These are phyloP conservation scores for Chaetothyriales sp. DNA, from an alignment of 2,329 filamentous ascomycete species.

Conservation along the genomic window DNA sequence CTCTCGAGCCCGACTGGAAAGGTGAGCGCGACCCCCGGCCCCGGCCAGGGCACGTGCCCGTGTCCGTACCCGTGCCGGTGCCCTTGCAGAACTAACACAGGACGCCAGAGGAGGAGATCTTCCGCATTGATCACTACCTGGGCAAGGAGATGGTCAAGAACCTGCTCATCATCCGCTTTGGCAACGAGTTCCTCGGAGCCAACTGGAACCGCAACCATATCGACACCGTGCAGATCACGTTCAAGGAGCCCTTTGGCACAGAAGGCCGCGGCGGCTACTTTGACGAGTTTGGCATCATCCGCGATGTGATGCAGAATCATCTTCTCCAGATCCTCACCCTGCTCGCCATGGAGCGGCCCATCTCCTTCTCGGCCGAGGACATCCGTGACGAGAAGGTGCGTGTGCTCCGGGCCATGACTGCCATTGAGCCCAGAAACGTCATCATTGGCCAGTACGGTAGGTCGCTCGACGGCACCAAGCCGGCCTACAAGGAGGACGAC, in stretches of 20 bases:
- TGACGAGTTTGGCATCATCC: slow-evolving; percentile 97
- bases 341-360: slow-evolving; percentile 93
- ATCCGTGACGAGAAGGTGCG: slow-evolving; percentile 97
- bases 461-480: slow-evolving; percentile 90
- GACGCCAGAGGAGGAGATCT: slow-evolving; percentile 88
- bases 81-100: slow-evolving; percentile 43
- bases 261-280: slow-evolving; percentile 98
- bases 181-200: slow-evolving; percentile 95
- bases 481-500: slow-evolving; percentile 95
- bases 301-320: slow-evolving; percentile 99
- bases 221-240: slow-evolving; percentile 97
- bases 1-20: slow-evolving; percentile 23
- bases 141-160: slow-evolving; percentile 99
- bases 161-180: slow-evolving; percentile 92
- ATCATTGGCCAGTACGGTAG: slow-evolving; percentile 98
- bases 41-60: no score
- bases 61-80: no score
- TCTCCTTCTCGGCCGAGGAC: slow-evolving; percentile 95
- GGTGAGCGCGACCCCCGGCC: not conserved
- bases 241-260: slow-evolving; percentile 98
- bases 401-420: slow-evolving; percentile 80
- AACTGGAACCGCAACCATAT: slow-evolving; percentile 99
- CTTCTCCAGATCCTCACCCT: slow-evolving; percentile 90
- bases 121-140: slow-evolving; percentile 97
- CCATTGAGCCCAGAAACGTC: slow-evolving; percentile 97